Evolutionary conservation across 2,329 filamentous ascomycete species (phyloP).

Genomic region (Claviceps sp.): DNA sequence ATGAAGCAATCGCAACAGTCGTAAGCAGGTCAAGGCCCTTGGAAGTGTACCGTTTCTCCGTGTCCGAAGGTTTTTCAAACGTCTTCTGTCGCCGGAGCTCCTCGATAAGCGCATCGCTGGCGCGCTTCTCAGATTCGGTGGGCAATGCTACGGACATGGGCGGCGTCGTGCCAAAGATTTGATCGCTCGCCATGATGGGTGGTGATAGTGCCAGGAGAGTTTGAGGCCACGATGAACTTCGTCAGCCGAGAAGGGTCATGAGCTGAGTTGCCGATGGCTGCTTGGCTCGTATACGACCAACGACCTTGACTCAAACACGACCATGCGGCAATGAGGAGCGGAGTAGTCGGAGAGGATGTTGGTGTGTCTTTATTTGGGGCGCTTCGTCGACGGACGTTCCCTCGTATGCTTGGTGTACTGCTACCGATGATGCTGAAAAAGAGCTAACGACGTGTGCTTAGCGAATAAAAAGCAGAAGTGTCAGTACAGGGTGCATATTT

Average conservation of each 20-base stretch:
- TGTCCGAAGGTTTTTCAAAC: conserved; percentile 75
- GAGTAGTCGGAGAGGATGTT: background rate
- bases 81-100: conserved; percentile 84
- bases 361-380: background rate
- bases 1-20: background rate
- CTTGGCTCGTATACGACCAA: background rate
- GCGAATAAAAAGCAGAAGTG: background rate
- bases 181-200: conserved; percentile 22
- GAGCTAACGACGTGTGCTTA: background rate
- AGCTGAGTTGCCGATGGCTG: background rate
- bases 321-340: background rate
- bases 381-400: background rate
- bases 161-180: conserved; percentile 56
- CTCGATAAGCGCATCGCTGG: conserved; percentile 66
- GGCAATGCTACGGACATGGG: conserved; percentile 70
- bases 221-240: background rate
- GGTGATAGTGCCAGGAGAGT: background rate
- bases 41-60: conserved; percentile 54
- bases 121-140: conserved; percentile 60
- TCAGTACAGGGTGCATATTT: background rate
- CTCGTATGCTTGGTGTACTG: background rate
- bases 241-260: background rate
- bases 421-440: background rate
- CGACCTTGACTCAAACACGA: background rate
- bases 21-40: background rate